A percentile compares a stretch with the other conserved stretches of the same genome.
phyloP scores from a whole-genome alignment of 768 basidiomycete genomes.

The Russula brevipes region DNA sequence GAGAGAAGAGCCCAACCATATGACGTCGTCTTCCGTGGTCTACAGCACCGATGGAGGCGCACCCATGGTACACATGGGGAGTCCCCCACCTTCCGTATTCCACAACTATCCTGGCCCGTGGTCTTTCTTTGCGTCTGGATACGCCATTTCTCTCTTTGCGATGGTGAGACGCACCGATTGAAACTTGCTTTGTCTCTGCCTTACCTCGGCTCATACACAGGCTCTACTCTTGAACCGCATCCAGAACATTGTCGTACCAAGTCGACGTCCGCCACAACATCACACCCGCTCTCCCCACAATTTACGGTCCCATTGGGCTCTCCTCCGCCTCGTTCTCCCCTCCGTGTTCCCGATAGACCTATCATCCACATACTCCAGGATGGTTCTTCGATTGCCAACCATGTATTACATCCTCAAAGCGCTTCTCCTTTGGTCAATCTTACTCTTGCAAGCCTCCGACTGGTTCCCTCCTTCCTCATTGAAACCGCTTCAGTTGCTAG shows the following conservation, averaged over 20 bases:
- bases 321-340: conserved; percentile 31
- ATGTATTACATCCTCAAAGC: conserved; percentile 55
- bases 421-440: conserved; percentile 51
- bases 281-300: conserved; percentile 26
- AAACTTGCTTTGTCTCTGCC: not conserved
- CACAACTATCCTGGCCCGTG: conserved; percentile 52
- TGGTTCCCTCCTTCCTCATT: conserved; percentile 35
- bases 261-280: conserved; percentile 37
- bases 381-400: conserved; percentile 57
- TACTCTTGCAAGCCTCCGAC: conserved; percentile 54
- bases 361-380: conserved; percentile 52
- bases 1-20: conserved; percentile 5
- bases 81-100: conserved; percentile 19
- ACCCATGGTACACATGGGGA: conserved; percentile 6
- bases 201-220: conserved; percentile 33
- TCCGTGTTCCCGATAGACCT: conserved; percentile 61
- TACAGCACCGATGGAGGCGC: conserved; percentile 11
- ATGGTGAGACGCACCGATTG: conserved; percentile 43
- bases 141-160: conserved; percentile 58
- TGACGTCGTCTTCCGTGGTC: not conserved
- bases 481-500: conserved; percentile 35
- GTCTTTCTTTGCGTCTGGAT: conserved; percentile 70
- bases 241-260: conserved; percentile 71
- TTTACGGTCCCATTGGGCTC: conserved; percentile 24
- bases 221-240: conserved; percentile 68